A percentile compares a stretch with the other conserved stretches of the same genome.
Evolutionary conservation across 2,329 filamentous ascomycete genomes (phyloP).

Genomic region (Ilyonectria mors-panacis): DNA sequence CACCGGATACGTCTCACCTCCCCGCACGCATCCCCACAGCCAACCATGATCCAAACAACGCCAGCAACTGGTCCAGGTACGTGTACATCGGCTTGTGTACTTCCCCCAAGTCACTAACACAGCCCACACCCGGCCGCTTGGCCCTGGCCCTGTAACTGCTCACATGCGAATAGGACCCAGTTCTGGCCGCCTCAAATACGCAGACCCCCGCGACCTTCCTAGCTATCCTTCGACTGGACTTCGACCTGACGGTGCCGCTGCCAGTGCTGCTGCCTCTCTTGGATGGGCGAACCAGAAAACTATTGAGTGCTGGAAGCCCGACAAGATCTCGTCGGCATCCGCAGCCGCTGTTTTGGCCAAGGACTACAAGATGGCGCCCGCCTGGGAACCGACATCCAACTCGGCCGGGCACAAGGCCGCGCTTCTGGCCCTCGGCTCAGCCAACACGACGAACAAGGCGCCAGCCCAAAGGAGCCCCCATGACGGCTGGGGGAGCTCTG

Average conservation of each 20-base stretch:
- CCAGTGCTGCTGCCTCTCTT: constrained; percentile 80
- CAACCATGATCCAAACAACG: constrained; percentile 48
- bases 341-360: constrained; percentile 60
- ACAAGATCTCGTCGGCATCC: constrained; percentile 67
- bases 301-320: constrained; percentile 76
- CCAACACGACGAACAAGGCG: constrained; percentile 50
- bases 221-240: constrained; percentile 80
- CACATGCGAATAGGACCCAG: constrained; percentile 45
- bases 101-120: constrained; percentile 19
- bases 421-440: constrained; percentile 69
- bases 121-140: constrained; percentile 17
- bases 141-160: constrained; percentile 19
- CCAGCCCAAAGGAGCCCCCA: constrained; percentile 42
- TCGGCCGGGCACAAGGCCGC: constrained; percentile 82
- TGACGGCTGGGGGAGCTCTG: constrained; percentile 73
- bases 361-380: constrained; percentile 60
- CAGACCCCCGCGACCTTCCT: constrained; percentile 79
- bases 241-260: constrained; percentile 70
- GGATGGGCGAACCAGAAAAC: constrained; percentile 80
- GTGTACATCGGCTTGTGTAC: constrained; percentile 27
- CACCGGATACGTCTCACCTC: constrained; percentile 27
- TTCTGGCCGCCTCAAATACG: constrained; percentile 75
- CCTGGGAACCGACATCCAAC: constrained; percentile 75
- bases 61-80: constrained; percentile 43
- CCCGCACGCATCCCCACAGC: constrained; percentile 40